Evolutionary conservation across 176 grass and related monocot genomes (phyloP).

Genomic region (Oryza rufipogon): DNA sequence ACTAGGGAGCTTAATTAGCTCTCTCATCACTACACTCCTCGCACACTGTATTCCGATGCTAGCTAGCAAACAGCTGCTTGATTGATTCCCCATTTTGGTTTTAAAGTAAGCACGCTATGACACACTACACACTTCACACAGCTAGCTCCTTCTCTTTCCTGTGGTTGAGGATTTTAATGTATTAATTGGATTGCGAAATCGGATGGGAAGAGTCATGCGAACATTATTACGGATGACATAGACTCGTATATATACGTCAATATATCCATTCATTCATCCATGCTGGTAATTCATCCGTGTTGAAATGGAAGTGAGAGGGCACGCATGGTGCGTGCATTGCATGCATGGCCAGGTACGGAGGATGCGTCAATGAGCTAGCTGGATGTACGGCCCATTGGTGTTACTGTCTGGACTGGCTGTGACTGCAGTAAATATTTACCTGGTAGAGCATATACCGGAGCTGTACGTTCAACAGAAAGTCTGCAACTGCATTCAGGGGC

Average conservation of each 20-base stretch:
- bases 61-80: background rate
- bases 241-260: background rate
- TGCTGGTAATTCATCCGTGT: background rate
- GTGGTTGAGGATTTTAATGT: conserved; percentile 44
- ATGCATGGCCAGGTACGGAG: background rate
- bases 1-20: no score
- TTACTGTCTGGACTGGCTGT: background rate
- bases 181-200: conserved; percentile 57
- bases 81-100: conserved; percentile 2
- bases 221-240: conserved; percentile 25
- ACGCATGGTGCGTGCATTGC: conserved; percentile 3
- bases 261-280: background rate
- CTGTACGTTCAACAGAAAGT: background rate
- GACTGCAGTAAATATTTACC: conserved; percentile 5
- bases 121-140: background rate
- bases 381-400: background rate
- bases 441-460: background rate
- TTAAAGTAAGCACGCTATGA: background rate
- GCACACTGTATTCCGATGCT: background rate
- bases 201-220: conserved; percentile 27
- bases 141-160: conserved; percentile 31
- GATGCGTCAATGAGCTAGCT: conserved; percentile 21
- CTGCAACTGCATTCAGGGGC: background rate
- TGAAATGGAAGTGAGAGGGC: background rate
- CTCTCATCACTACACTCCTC: background rate